Evolutionary conservation across 345 rosid species (phyloP), one percentile per base, ranked within the genome.

Genomic region (Jatropha curcas): DNA sequence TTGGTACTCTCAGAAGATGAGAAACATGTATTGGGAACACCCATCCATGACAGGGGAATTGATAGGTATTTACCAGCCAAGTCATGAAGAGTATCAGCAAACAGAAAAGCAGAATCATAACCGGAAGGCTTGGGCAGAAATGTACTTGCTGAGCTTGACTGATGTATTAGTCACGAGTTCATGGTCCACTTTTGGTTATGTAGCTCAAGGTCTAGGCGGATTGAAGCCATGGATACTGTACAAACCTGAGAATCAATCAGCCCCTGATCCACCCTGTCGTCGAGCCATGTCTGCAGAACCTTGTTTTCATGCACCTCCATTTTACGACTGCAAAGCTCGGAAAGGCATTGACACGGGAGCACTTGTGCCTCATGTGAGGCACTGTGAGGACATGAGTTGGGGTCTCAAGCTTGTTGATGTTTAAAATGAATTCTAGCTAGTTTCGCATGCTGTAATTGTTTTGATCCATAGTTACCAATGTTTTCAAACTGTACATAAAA

Each of bases 401-500:
- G 37, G 62, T 30, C 62, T 59, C 62, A 30, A 59, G 37, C 62
- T 59, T 30, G 37, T 59, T 30, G 37, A 56, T 64, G 68, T 30
- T 58, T 31, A 67, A 10, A 45, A 46, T 60, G 46, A 59, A 50
- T 69, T 30, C 2, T 68, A 59, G 55, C 46, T 12, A 20, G 22
- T 6, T 27, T 12, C 53, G 53, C 12, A 19, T 31, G 69, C 34
- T 62, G 61, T 19, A 5, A 59, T 33, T 25, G 67, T 57, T 48
- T 14, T 16, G 17, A 28, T 59, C 53, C 53, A 45, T 27, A 9
- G 39, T 65, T 45, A 11, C 19, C 43, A 63, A 11, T 13, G 41
- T 70, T 1, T 53, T 41, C 11, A 48, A 68, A 48, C 35, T 72
- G 74, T 68, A 80, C 63, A 27, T 27, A 50, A 56, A 60, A 60